Conservation (phyloP, 768 basidiomycete species). For the Amanita inopinata region DNA sequence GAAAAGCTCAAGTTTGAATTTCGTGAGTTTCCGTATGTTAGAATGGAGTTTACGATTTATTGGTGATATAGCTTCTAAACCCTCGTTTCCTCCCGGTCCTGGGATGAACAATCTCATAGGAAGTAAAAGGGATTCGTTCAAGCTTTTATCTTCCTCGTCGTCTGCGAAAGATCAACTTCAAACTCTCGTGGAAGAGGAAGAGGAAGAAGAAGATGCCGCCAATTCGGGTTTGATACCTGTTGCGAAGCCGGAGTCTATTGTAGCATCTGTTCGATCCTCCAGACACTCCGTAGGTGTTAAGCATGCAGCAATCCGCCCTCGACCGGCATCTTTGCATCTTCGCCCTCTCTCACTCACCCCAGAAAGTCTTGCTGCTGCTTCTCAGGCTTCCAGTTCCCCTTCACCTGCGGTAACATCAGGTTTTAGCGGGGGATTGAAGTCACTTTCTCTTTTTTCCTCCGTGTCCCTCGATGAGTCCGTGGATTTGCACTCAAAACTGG, state of each 20-base stretch:
- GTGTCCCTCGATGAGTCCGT: constrained; percentile 20
- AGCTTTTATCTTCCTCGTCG: constrained; percentile 48
- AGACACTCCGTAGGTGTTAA: constrained; percentile 19
- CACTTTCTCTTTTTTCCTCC: constrained; percentile 36
- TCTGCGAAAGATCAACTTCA: constrained; percentile 68
- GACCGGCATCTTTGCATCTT: constrained; percentile 57
- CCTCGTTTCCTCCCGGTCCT: constrained; percentile 41
- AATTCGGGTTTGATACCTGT: background rate
- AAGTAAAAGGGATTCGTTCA: constrained; percentile 77
- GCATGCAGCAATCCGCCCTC: constrained; percentile 37
- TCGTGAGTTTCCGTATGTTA: constrained; percentile 34
- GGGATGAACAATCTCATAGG: constrained; percentile 33
- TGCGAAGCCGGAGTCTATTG: background rate
- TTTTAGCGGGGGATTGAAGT: constrained; percentile 38
- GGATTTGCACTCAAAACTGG: constrained; percentile 13
- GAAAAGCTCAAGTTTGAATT: constrained; percentile 55
- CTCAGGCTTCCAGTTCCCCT: constrained; percentile 33
- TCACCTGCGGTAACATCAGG: constrained; percentile 47
- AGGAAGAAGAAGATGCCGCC: constrained; percentile 48
- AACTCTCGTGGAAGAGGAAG: constrained; percentile 79
- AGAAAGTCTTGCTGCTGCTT: constrained; percentile 30
- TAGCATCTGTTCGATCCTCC: background rate
- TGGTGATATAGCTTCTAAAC: constrained; percentile 40
- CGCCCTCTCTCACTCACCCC: constrained; percentile 65
- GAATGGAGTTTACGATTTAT: constrained; percentile 12